Percentiles rank a stretch among this genome's conserved stretches.
These are phyloP conservation scores for Boletus vinaceobasis DNA, from an alignment of 768 basidiomycete genomes.

Conservation along the genomic window DNA sequence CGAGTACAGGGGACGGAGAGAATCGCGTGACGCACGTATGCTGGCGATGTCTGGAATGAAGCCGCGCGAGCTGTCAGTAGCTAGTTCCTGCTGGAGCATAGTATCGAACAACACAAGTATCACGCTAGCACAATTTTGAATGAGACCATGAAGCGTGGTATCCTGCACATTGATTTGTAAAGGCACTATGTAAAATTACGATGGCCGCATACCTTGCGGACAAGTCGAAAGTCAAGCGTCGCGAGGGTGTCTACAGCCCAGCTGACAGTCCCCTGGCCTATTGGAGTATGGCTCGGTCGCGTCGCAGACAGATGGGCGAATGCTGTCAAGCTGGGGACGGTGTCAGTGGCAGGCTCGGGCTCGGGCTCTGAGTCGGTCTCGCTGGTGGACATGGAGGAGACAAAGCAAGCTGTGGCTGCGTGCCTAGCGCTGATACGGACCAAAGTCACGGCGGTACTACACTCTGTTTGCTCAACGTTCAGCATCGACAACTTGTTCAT, in stretches of 20 bases:
- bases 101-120: slow-evolving; percentile 33
- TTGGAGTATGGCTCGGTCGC: neutral
- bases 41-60: slow-evolving; percentile 12
- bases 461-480: neutral
- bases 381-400: slow-evolving; percentile 36
- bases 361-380: slow-evolving; percentile 64
- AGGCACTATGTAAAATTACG: neutral
- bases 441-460: slow-evolving; percentile 1
- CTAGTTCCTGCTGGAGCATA: slow-evolving; percentile 12
- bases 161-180: slow-evolving; percentile 27
- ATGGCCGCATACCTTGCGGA: slow-evolving; percentile 25
- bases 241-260: slow-evolving; percentile 25
- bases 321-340: slow-evolving; percentile 14
- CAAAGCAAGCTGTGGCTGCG: neutral
- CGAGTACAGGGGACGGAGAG: neutral
- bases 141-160: slow-evolving; percentile 28
- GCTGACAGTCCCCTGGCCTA: slow-evolving; percentile 12
- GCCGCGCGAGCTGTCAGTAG: neutral
- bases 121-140: slow-evolving; percentile 33
- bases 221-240: slow-evolving; percentile 27
- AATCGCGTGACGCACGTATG: slow-evolving; percentile 18
- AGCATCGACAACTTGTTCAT: neutral
- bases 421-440: neutral
- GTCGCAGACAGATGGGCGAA: slow-evolving; percentile 20
- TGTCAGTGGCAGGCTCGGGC: slow-evolving; percentile 9